Percentiles rank a stretch among this genome's conserved stretches.
Evolutionary conservation across 2,329 filamentous ascomycete genomes (phyloP).

Genomic region (Aspergillus sp.): DNA sequence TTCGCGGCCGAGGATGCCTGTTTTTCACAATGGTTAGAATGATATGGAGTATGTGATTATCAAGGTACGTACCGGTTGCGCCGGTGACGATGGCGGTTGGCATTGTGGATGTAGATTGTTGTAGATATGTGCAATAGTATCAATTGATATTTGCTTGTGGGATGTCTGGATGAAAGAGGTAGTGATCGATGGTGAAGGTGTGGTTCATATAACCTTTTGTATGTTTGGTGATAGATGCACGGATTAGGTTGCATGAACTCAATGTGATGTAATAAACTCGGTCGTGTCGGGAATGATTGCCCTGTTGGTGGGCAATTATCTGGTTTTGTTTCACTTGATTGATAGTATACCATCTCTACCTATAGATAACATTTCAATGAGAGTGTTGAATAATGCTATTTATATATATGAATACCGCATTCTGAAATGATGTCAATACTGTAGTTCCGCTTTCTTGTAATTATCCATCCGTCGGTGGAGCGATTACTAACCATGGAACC

Average conservation of each 20-base stretch:
- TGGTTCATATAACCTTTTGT: not conserved
- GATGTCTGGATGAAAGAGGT: no score
- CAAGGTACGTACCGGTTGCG: conserved; percentile 26
- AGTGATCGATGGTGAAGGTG: not conserved
- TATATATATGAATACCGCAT: no score
- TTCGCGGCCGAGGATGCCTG: conserved; percentile 45
- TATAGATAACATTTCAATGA: no score
- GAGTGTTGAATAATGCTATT: no score
- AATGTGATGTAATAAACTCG: not conserved
- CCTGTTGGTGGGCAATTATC: not conserved
- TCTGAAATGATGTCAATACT: no score
- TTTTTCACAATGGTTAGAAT: no score
- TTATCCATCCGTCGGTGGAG: no score
- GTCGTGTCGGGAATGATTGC: not conserved
- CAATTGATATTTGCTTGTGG: not conserved
- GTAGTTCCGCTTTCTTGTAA: no score
- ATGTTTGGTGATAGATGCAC: not conserved
- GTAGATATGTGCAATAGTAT: not conserved
- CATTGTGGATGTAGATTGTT: conserved; percentile 19
- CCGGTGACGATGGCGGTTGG: conserved; percentile 33
- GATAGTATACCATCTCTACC: no score
- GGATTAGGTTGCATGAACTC: not conserved
- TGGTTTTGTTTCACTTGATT: not conserved
- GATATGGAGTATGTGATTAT: not conserved
- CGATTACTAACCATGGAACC: no score